phyloP scores from a whole-genome alignment of 1,139 yeast genomes.

The Geotrichum australiense region DNA sequence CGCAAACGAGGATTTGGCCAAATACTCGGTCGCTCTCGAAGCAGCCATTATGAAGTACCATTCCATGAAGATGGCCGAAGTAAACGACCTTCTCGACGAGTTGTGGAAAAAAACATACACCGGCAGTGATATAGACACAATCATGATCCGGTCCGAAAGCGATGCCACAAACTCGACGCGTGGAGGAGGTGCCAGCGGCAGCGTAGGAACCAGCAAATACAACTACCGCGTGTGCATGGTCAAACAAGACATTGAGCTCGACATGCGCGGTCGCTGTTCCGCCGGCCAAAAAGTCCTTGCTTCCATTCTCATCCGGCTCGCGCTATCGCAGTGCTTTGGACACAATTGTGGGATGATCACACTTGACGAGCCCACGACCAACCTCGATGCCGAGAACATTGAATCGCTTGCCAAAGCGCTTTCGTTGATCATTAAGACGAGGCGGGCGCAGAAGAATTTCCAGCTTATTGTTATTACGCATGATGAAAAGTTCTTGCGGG shows the following conservation, averaged over 20 bases:
- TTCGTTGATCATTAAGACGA: constrained; percentile 62
- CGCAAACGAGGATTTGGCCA: constrained; percentile 77
- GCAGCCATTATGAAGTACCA: constrained; percentile 93
- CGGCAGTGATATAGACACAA: constrained; percentile 93
- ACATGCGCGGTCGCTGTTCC: constrained; percentile 97
- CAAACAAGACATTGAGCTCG: constrained; percentile 84
- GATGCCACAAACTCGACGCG: constrained; percentile 39
- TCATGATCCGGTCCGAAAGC: constrained; percentile 76
- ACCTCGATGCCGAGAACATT: constrained; percentile 82
- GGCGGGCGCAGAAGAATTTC: constrained; percentile 78
- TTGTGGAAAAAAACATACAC: constrained; percentile 91
- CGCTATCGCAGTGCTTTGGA: constrained; percentile 94
- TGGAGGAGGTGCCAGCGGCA: constrained; percentile 32
- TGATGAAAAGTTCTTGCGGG: constrained; percentile 81
- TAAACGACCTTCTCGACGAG: constrained; percentile 79
- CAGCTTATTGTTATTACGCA: constrained; percentile 94
- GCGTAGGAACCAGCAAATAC: constrained; percentile 62
- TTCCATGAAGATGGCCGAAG: constrained; percentile 84
- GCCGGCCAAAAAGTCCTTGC: constrained; percentile 98
- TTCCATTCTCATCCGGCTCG: constrained; percentile 81
- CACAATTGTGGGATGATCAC: constrained; percentile 92
- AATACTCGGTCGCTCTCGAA: constrained; percentile 81
- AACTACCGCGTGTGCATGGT: constrained; percentile 95
- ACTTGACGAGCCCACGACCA: constrained; percentile 96
- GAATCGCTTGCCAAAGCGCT: constrained; percentile 81